Conservation (phyloP, 768 basidiomycete species). For the Trichaptum fuscoviolaceum region DNA sequence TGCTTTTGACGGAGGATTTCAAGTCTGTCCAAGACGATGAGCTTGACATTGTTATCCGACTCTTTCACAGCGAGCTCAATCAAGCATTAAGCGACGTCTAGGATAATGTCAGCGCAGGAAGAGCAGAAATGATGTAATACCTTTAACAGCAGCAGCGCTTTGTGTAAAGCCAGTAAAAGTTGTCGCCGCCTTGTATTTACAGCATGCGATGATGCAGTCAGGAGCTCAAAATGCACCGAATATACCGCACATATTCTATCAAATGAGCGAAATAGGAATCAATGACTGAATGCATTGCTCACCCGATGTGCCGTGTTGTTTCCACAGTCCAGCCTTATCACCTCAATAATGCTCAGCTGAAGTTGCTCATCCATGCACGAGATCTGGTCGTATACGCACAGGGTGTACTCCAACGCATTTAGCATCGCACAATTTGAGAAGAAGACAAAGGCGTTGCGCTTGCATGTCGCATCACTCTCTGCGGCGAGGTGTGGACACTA, state of each 20-base stretch:
- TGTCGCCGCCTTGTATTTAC: slow-evolving; percentile 96
- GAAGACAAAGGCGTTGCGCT: slow-evolving; percentile 96
- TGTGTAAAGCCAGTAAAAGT: slow-evolving; percentile 92
- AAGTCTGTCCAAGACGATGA: slow-evolving; percentile 92
- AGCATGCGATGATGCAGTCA: slow-evolving; percentile 84
- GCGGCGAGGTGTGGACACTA: too few relatives aligned
- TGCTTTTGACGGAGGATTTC: slow-evolving; percentile 79
- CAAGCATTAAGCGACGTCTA: slow-evolving; percentile 85
- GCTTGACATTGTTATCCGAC: slow-evolving; percentile 98
- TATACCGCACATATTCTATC: slow-evolving; percentile 69
- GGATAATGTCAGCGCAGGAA: slow-evolving; percentile 1
- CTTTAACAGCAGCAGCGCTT: slow-evolving; percentile 94
- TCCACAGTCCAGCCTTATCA: slow-evolving; percentile 86
- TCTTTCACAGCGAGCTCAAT: slow-evolving; percentile 91
- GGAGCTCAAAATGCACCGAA: slow-evolving; percentile 90
- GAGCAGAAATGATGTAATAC: slow-evolving; percentile 31
- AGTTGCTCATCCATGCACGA: slow-evolving; percentile 81
- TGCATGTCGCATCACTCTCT: slow-evolving; percentile 94
- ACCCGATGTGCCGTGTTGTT: slow-evolving; percentile 79
- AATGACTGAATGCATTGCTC: slow-evolving; percentile 24
- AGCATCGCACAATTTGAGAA: slow-evolving; percentile 81
- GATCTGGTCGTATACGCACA: slow-evolving; percentile 81
- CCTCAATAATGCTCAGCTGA: slow-evolving; percentile 95
- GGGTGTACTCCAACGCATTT: slow-evolving; percentile 88
- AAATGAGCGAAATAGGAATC: slow-evolving; percentile 10